Percentiles rank a stretch among this genome's conserved stretches.
Evolutionary conservation across 2,329 filamentous ascomycete species (phyloP).

Genomic region (Pyrenophora tritici-repentis): DNA sequence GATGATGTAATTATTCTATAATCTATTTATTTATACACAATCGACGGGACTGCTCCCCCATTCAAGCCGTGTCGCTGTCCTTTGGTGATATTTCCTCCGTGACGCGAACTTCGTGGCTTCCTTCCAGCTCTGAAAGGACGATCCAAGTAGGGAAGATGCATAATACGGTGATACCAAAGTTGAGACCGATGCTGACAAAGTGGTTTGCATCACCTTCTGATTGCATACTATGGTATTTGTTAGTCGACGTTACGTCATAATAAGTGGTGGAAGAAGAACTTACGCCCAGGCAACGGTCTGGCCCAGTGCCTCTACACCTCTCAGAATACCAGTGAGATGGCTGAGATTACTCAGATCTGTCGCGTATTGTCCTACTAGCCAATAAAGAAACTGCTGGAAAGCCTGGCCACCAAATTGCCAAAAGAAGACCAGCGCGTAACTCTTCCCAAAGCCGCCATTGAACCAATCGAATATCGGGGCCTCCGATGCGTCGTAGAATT

Average conservation of each 20-base stretch:
- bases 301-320: slow-evolving; percentile 42
- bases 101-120: slow-evolving; percentile 36
- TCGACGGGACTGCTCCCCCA: too few species aligned
- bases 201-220: slow-evolving; percentile 44
- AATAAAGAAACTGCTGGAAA: slow-evolving; percentile 46
- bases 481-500: slow-evolving; percentile 37
- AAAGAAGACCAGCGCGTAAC: slow-evolving; percentile 43
- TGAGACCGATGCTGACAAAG: slow-evolving; percentile 44
- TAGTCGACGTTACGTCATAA: slow-evolving; percentile 4
- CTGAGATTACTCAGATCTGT: slow-evolving; percentile 39
- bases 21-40: too few species aligned
- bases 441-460: slow-evolving; percentile 40
- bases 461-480: slow-evolving; percentile 43
- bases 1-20: too few species aligned
- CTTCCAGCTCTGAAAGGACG: slow-evolving; percentile 38
- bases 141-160: slow-evolving; percentile 44
- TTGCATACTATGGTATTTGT: slow-evolving; percentile 35
- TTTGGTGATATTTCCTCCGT: slow-evolving; percentile 17
- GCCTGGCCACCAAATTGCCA: slow-evolving; percentile 46
- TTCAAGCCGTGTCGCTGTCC: slow-evolving; percentile 4
- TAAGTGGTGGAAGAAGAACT: slow-evolving; percentile 7
- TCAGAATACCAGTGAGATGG: slow-evolving; percentile 44
- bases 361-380: slow-evolving; percentile 45
- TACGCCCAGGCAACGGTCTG: slow-evolving; percentile 46
- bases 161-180: slow-evolving; percentile 41